These are phyloP conservation scores for Erythrophleum fordii DNA, from an alignment of 306 rosid species.

Conservation along the genomic window DNA sequence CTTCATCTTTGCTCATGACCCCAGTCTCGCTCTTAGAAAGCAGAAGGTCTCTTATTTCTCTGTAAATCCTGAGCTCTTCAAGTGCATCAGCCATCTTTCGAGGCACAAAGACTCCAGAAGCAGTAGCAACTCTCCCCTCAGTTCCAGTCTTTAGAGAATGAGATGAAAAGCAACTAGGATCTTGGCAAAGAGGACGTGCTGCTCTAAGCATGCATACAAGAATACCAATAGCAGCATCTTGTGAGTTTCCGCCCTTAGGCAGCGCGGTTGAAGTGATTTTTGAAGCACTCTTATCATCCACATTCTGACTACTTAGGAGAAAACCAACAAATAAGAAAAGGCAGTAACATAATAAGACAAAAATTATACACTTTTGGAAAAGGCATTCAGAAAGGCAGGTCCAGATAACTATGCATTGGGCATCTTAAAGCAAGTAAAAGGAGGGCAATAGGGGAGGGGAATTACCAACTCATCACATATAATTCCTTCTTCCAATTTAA, in stretches of 20 bases:
- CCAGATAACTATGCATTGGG: background rate
- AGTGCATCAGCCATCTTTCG: conserved; percentile 55
- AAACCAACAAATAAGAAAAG: conserved; percentile 26
- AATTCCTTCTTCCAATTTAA: conserved; percentile 25
- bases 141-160: conserved; percentile 58
- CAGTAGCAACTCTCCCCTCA: conserved; percentile 61
- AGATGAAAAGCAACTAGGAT: conserved; percentile 58
- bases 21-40: conserved; percentile 56
- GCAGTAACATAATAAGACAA: conserved; percentile 21
- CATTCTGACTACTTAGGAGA: conserved; percentile 54
- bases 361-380: conserved; percentile 7
- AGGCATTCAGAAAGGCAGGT: conserved; percentile 5
- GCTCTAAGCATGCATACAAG: conserved; percentile 77
- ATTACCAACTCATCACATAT: background rate
- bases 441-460: background rate
- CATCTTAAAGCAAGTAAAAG: conserved; percentile 16
- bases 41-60: conserved; percentile 54
- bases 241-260: conserved; percentile 57
- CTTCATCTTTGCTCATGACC: conserved; percentile 44
- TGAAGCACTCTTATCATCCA: conserved; percentile 39
- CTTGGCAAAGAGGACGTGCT: conserved; percentile 80
- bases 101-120: conserved; percentile 59
- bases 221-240: conserved; percentile 86
- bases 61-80: conserved; percentile 57
- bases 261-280: conserved; percentile 50